Conservation (phyloP, 805 yeast species). For the Babjeviella inositovora region DNA sequence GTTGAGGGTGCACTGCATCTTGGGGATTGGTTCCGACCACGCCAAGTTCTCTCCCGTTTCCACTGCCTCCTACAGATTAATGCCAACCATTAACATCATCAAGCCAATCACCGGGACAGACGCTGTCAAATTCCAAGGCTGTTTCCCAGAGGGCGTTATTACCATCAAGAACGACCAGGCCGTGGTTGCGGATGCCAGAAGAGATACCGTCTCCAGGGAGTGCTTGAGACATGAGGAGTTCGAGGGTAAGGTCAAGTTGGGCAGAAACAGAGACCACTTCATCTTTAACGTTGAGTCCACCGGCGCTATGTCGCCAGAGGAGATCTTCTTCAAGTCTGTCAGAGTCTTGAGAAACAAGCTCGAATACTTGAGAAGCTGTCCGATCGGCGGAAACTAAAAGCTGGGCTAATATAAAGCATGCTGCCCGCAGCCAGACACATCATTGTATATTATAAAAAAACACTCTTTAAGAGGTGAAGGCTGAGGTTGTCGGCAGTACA, state of each 20-base stretch:
- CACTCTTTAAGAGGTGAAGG: too few relatives aligned
- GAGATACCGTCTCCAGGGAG: constrained; percentile 94
- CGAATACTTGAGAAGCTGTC: constrained; percentile 63
- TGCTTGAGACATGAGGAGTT: constrained; percentile 90
- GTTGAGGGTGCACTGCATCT: constrained; percentile 74
- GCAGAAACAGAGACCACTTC: constrained; percentile 84
- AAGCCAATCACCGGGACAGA: constrained; percentile 62
- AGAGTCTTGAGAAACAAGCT: constrained; percentile 77
- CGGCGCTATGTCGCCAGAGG: constrained; percentile 96
- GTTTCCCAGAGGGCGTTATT: constrained; percentile 90
- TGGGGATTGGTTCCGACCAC: constrained; percentile 90
- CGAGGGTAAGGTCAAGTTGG: constrained; percentile 75
- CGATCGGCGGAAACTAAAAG: constrained; percentile 38
- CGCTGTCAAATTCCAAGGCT: constrained; percentile 68
- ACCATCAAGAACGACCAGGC: constrained; percentile 60
- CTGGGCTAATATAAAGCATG: constrained; percentile 7
- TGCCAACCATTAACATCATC: constrained; percentile 73
- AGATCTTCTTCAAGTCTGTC: constrained; percentile 83
- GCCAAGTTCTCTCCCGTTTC: constrained; percentile 96
- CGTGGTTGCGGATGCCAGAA: constrained; percentile 74
- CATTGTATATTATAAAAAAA: background rate
- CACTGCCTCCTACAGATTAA: constrained; percentile 86
- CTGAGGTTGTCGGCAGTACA: too few relatives aligned
- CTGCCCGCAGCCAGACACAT: background rate
- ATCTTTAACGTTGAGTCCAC: constrained; percentile 89